Conservation (phyloP, 306 rosid species). For the Begonia fuchsioides region DNA sequence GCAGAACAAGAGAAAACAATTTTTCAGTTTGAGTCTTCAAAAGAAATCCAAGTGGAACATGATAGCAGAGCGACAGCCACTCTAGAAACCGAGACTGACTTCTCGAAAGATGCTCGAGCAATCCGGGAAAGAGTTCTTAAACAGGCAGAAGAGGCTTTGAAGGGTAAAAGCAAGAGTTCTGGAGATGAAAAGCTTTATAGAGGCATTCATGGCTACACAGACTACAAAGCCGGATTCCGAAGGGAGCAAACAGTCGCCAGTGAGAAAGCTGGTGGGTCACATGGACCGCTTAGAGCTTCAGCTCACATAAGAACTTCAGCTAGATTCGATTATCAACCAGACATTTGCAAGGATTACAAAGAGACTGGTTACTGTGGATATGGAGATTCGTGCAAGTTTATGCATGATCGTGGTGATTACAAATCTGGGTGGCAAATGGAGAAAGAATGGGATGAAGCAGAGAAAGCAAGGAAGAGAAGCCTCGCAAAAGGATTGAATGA, state of each 20-base stretch:
- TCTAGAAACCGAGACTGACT: slow-evolving; percentile 75
- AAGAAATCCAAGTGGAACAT: slow-evolving; percentile 63
- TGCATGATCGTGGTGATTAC: slow-evolving; percentile 97
- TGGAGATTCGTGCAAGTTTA: slow-evolving; percentile 73
- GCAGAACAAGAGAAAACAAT: slow-evolving; percentile 13
- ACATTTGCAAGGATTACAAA: slow-evolving; percentile 80
- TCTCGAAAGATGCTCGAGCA: slow-evolving; percentile 66
- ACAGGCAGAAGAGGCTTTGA: slow-evolving; percentile 47
- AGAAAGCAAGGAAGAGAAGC: slow-evolving; percentile 69
- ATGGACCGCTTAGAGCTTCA: slow-evolving; percentile 86
- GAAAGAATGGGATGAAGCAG: slow-evolving; percentile 86
- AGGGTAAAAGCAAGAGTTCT: slow-evolving; percentile 28
- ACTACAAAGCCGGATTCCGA: slow-evolving; percentile 68
- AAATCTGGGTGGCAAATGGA: slow-evolving; percentile 91
- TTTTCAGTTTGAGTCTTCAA: slow-evolving; percentile 46
- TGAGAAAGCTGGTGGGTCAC: slow-evolving; percentile 78
- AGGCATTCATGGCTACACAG: slow-evolving; percentile 55
- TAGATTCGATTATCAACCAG: slow-evolving; percentile 91
- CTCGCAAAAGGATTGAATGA: slow-evolving; percentile 41
- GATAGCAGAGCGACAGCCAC: slow-evolving; percentile 72
- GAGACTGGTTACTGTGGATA: slow-evolving; percentile 81
- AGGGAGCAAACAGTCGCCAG: slow-evolving; percentile 72
- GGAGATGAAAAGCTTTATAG: slow-evolving; percentile 45
- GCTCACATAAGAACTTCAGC: slow-evolving; percentile 79
- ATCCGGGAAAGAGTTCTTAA: slow-evolving; percentile 66